Evolutionary conservation across 805 yeast genomes (phyloP), one percentile per base, ranked within the genome.

Genomic region (Cyberlindnera petersonii): DNA sequence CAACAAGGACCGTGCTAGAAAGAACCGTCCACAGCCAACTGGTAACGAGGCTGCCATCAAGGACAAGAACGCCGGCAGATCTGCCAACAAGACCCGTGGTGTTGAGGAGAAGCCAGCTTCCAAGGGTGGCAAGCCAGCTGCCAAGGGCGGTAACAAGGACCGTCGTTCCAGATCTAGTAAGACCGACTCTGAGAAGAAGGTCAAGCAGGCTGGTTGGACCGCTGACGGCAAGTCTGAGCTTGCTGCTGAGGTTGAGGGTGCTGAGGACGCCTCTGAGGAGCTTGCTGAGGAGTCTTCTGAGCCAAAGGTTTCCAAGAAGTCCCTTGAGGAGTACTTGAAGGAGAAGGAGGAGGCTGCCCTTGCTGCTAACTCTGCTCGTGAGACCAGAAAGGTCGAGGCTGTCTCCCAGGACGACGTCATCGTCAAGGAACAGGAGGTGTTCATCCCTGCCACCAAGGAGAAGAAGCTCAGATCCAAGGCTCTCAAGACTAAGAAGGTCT

Each of bases 41-140:
- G 95, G 93, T 66, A 88, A 86, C 74, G 95, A 87, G 60, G 95
- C 87, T 56, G 95, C 94, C 48, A 68, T 80, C 65, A 80, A 71
- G 66, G 78, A 70, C 75, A 80, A 77, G 72, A 61, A 67, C 61
- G 78, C 82, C 65, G 93, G 93, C 75, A 75, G 77, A 54, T 46
- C 62, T 46, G 75, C 75, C 66, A 68, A 75, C 72, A 66, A 63
- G 51, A 60, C 71, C 46, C 66, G 60, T 52, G 63, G 65, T 34
- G 70, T 68, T 48, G 79, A 77, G 53, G 70, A 75, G 44, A 35
- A 28, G 34, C 26, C 39, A 21, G 33, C 39, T 15, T 21, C 31
- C 20, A 26, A 32, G 35, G 27, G 27, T 24, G 66, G 77, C 53
- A 77, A 77, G 54, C 75, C 75, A 58, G 63, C n/a, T n/a, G n/a